A percentile compares a stretch with the other conserved stretches of the same genome.
phyloP scores from a whole-genome alignment of 164 flowering plant genomes.

The Echeveria elegans region DNA sequence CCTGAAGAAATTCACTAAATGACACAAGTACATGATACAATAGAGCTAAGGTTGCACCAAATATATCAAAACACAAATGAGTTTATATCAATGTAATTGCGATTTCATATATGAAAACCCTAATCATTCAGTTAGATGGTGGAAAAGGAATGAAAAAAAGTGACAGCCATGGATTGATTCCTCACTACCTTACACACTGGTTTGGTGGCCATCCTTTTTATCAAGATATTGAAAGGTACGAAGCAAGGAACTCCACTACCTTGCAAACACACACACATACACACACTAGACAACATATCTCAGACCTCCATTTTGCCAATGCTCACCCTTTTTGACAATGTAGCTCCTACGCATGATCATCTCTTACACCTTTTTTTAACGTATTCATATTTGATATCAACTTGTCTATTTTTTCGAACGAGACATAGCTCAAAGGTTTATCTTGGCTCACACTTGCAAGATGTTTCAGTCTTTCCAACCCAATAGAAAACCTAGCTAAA shows the following conservation, averaged over 20 bases:
- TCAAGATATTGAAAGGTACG: background rate
- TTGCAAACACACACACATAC: background rate
- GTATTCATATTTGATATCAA: background rate
- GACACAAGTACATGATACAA: too few species aligned
- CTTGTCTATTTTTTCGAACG: too few species aligned
- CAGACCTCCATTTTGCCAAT: background rate
- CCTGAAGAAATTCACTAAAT: too few species aligned
- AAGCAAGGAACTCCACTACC: background rate
- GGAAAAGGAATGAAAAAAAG: background rate
- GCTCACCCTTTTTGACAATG: conserved; percentile 7
- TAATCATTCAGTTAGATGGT: background rate
- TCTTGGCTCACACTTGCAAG: background rate
- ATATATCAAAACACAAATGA: too few species aligned
- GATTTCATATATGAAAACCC: too few species aligned
- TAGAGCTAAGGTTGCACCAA: too few species aligned
- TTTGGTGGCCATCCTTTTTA: background rate
- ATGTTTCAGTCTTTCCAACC: background rate
- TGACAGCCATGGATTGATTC: background rate
- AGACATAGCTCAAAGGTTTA: too few species aligned
- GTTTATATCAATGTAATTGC: too few species aligned
- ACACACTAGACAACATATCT: conserved; percentile 1
- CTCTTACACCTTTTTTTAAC: background rate
- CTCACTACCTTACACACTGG: background rate
- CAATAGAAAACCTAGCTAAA: too few species aligned
- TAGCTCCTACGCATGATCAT: background rate